phyloP scores from a whole-genome alignment of 257 asterid genomes.

The Coffea eugenioides region DNA sequence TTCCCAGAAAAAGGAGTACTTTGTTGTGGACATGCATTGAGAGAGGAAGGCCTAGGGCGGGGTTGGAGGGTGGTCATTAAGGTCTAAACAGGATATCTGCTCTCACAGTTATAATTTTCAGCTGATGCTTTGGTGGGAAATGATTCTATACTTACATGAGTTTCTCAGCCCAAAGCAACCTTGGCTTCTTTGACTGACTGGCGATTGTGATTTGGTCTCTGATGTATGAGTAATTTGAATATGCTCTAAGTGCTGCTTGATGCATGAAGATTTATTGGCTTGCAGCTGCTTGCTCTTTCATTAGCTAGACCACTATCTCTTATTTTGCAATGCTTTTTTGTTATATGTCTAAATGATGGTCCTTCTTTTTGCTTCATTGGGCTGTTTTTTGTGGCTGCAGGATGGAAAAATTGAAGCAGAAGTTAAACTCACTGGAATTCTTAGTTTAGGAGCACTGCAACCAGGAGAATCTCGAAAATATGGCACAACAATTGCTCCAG shows the following conservation, averaged over 20 bases:
- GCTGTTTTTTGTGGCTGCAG: slow-evolving; percentile 37
- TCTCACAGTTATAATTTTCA: too few species aligned
- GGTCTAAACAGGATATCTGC: too few species aligned
- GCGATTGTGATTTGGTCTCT: not conserved
- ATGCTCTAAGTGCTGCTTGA: not conserved
- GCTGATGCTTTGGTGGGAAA: too few species aligned
- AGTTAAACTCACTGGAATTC: slow-evolving; percentile 95
- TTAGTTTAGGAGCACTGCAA: slow-evolving; percentile 88
- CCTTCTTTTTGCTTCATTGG: not conserved
- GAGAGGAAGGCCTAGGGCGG: too few species aligned
- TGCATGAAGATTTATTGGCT: not conserved
- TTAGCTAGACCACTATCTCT: not conserved
- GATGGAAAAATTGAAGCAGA: slow-evolving; percentile 99
- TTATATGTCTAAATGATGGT: not conserved
- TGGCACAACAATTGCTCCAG: slow-evolving; percentile 94
- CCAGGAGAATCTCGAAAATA: slow-evolving; percentile 87
- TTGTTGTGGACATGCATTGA: not conserved
- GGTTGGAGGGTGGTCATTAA: too few species aligned
- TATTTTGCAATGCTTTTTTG: not conserved
- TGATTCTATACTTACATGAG: too few species aligned
- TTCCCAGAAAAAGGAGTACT: not conserved
- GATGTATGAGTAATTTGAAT: too few species aligned
- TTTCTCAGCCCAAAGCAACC: not conserved
- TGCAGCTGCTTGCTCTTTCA: not conserved
- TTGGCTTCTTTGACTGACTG: not conserved